Evolutionary conservation across 1,284 basidiomycete species (phyloP).

Genomic region (Ceratorhiza oryzae-sativae): DNA sequence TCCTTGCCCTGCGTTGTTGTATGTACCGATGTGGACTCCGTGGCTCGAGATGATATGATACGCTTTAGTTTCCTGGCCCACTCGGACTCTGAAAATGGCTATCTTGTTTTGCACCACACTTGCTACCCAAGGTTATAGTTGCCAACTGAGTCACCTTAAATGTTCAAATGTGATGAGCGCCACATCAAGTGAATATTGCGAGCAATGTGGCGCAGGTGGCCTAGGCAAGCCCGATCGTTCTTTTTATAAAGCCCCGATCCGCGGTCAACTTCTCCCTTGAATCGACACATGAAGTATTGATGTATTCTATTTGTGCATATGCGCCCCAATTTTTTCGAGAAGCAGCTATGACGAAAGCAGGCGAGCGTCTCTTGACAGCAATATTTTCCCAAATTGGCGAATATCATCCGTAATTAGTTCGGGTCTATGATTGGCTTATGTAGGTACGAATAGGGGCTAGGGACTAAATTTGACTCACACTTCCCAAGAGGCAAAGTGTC

Average conservation of each 20-base stretch:
- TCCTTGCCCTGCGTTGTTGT: constrained; percentile 23
- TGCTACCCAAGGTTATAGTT: too few relatives aligned
- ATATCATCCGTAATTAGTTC: constrained; percentile 42
- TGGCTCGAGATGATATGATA: constrained; percentile 31
- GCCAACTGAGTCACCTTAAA: too few relatives aligned
- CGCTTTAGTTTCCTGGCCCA: constrained; percentile 8
- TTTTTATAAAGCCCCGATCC: too few relatives aligned
- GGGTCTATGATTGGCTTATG: constrained; percentile 20
- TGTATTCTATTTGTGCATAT: too few relatives aligned
- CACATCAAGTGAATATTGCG: too few relatives aligned
- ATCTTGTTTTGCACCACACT: too few relatives aligned
- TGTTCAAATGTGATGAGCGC: too few relatives aligned
- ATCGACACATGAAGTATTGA: too few relatives aligned
- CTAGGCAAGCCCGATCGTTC: too few relatives aligned
- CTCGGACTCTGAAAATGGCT: not conserved
- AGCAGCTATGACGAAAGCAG: not conserved
- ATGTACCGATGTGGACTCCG: constrained; percentile 34
- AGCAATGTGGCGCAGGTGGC: too few relatives aligned
- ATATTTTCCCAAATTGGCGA: constrained; percentile 39
- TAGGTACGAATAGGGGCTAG: not conserved
- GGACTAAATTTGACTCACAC: constrained; percentile 33
- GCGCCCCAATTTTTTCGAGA: not conserved
- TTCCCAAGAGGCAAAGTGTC: constrained; percentile 45
- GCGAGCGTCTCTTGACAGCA: constrained; percentile 13
- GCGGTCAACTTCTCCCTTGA: too few relatives aligned